Percentiles rank a stretch among this genome's conserved stretches.
Evolutionary conservation across 164 flowering plant species (phyloP).

Genomic region (Sextonia rubra): DNA sequence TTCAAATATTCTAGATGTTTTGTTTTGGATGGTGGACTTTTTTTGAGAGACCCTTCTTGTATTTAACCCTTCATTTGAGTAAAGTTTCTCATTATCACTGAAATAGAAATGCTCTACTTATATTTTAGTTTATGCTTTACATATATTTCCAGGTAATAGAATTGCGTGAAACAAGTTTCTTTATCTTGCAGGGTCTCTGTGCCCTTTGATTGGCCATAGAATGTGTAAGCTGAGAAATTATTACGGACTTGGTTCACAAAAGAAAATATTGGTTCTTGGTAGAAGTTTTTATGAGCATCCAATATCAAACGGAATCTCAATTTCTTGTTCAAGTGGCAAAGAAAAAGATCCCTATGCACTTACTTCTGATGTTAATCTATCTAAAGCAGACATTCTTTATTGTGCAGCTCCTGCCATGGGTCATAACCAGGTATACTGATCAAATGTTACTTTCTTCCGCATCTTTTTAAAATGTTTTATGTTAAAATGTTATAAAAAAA

Average conservation of each 20-base stretch:
- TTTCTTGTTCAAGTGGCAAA: constrained; percentile 23
- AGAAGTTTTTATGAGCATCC: constrained; percentile 16
- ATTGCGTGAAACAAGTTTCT: neutral
- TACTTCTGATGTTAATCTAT: constrained; percentile 15
- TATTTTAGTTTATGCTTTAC: neutral
- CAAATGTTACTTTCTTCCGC: neutral
- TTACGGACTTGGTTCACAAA: constrained; percentile 8
- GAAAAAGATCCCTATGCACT: constrained; percentile 11
- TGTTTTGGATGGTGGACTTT: no score
- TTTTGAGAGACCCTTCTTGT: neutral
- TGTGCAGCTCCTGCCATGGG: constrained; percentile 82
- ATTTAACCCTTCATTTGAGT: neutral
- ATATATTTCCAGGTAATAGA: neutral
- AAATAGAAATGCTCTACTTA: neutral
- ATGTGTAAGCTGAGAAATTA: constrained; percentile 21
- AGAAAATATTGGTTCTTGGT: neutral
- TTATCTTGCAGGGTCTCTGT: constrained; percentile 17
- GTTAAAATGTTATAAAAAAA: no score
- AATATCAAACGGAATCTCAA: constrained; percentile 15
- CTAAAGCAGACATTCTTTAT: constrained; percentile 50
- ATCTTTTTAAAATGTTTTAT: no score
- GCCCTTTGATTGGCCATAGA: constrained; percentile 13
- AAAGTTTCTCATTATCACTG: neutral
- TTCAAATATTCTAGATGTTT: neutral
- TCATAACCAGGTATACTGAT: constrained; percentile 67